phyloP scores from a whole-genome alignment of 2,329 filamentous ascomycete genomes.

The Leptographium radiaticola region DNA sequence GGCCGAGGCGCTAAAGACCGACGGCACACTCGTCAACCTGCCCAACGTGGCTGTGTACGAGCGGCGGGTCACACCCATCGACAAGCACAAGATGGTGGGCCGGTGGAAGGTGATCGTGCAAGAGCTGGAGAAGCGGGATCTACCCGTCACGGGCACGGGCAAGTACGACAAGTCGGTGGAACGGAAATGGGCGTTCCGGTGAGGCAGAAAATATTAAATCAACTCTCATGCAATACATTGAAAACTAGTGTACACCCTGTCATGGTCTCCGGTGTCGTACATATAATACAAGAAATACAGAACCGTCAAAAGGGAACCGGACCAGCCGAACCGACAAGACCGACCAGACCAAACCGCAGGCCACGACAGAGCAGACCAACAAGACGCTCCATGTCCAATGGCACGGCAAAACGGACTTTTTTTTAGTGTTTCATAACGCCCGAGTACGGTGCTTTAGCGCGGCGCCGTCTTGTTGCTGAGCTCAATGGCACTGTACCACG shows the following conservation, averaged over 20 bases:
- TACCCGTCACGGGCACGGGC: constrained; percentile 17
- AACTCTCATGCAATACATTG: no score
- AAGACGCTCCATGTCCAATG: no score
- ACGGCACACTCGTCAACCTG: constrained; percentile 33
- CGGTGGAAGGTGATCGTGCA: constrained; percentile 24
- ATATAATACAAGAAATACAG: no score
- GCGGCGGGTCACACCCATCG: constrained; percentile 53
- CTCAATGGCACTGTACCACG: constrained; percentile 45
- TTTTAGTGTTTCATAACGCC: no score
- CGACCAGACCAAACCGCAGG: no score
- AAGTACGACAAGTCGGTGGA: constrained; percentile 11
- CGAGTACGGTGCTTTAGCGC: neutral
- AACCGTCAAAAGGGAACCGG: no score
- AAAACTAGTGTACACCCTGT: no score
- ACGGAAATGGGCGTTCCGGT: constrained; percentile 9
- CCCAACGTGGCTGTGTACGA: constrained; percentile 59
- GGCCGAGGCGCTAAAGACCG: constrained; percentile 40
- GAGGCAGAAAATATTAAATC: no score
- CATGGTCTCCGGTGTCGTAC: no score
- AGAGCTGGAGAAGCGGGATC: constrained; percentile 17
- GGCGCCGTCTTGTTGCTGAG: constrained; percentile 16
- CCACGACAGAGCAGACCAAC: no score
- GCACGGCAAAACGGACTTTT: no score
- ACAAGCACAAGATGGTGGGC: constrained; percentile 48
- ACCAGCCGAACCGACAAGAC: no score